Evolutionary conservation across 805 yeast genomes (phyloP), one percentile per base, ranked within the genome.

Genomic region (Cyberlindnera meyerae): DNA sequence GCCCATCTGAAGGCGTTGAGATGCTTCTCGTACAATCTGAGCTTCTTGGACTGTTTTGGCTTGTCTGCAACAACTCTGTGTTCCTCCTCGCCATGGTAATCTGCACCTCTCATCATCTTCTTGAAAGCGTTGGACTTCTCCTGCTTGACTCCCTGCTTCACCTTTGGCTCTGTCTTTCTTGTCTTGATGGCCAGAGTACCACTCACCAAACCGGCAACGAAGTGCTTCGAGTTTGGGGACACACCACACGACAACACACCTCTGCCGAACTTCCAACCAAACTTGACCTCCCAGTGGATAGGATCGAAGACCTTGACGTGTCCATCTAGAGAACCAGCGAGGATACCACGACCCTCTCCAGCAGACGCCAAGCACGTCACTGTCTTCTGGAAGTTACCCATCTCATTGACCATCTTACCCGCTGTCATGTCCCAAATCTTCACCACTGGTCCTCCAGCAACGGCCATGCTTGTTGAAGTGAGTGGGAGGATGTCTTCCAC

Each of bases 221-320:
- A 72, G 65, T 93, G 97, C 63, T 84, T 82, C 49, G 77, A 51
- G 47, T 79, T 75, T 18, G 97, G 97, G 8, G 96, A 86, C 9
- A 86, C 82, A 11, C 89, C 97, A 57, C 95, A 79, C 51, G 86
- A 71, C 49, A 93, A 67, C 0, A 93, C 96, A 27, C 95, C 95
- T 17, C 90, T 87, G 24, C 96, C 96, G 55, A 84, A 90, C 62
- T 89, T 90, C 97, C 97, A 90, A 33, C 97, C 97, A 57, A 88
- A 90, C 58, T 82, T 85, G 43, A 90, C 96, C 43, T 82, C 83
- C 86, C 90, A 89, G 49, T 75, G 73, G 27, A 74, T 55, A 16
- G 81, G 73, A 60, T 89, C 97, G 58, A 90, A 86, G 30, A 89
- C 89, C 61, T 93, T 93, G 42, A 93, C 96, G 61, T 93, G 98